Evolutionary conservation across 257 asterid genomes (phyloP), one percentile per base, ranked within the genome.

Genomic region (Solanum pennellii): DNA sequence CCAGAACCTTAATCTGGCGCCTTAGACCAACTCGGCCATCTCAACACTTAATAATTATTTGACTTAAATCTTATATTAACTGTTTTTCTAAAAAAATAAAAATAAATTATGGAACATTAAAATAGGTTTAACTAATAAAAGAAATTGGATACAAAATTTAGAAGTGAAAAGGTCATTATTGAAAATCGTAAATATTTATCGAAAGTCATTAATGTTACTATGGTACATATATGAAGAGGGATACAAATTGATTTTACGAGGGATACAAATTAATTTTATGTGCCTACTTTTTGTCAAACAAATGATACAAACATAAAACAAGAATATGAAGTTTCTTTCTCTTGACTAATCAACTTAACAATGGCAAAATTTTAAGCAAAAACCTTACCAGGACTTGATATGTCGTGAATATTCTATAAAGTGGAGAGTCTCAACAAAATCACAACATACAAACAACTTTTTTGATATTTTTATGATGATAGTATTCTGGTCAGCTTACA

Each of bases 1-100:
- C 98, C 98, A 95, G 96, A 95, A 97, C 99, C 98, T 95, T 97
- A 93, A 93, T 95, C 98, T 94, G 97, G 97, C 97, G 97, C 98
- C 97, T 94, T 94, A 95, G 99, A 97, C 98, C 98, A 95, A 93
- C 98, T 94, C 98, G 97, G 96, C 98, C 99, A 95, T 95, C 91
- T 93, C 99, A 93, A 74, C 82, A 33, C 4, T 33, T 8, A 13
- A 12, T 4, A 2, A 2, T 3, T 9, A 59, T 9, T 1, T 8
- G 35, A 33, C 35, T 33, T 33, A 4, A 33, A 3, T 33, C 1
- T 33, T 33, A 3, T 33, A 0, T 33, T 0, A 33, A 33, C 0
- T 3, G 0, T 33, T 33, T 33, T 47, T 5, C 2, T 4, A 13
- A 47, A 12, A 12, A 3, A 12, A 44, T 27, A 44, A 3, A 33